phyloP scores from a whole-genome alignment of 345 rosid species.

The Arabidopsis thaliana region DNA sequence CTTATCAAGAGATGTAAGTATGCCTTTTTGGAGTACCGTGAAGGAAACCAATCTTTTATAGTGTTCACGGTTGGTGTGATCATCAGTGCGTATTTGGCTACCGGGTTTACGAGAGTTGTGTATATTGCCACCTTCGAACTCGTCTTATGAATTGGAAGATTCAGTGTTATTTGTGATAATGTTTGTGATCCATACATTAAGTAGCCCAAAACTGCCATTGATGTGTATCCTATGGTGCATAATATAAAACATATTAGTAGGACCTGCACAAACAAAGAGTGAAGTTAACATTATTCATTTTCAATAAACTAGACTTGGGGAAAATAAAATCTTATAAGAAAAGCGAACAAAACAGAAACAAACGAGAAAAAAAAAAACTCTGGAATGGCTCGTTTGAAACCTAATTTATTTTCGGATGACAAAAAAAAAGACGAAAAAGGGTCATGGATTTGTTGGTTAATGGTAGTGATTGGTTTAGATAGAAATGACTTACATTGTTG shows the following conservation, averaged over 20 bases:
- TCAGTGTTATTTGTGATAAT: constrained; percentile 50
- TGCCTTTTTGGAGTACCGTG: constrained; percentile 35
- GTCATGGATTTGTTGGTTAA: background rate
- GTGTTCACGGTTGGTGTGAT: constrained; percentile 48
- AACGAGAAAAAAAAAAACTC: no score
- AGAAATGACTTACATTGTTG: constrained; percentile 43
- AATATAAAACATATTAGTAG: constrained; percentile 47
- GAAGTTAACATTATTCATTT: background rate
- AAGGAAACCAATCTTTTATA: constrained; percentile 43
- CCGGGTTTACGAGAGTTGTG: constrained; percentile 47
- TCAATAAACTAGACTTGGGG: background rate
- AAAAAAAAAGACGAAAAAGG: background rate
- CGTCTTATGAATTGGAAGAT: constrained; percentile 43
- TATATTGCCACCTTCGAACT: constrained; percentile 60
- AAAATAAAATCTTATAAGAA: background rate
- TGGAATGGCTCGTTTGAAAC: no score
- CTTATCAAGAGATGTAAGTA: constrained; percentile 43
- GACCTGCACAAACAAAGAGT: constrained; percentile 42
- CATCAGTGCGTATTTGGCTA: constrained; percentile 54
- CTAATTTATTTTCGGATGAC: no score
- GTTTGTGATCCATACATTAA: constrained; percentile 49
- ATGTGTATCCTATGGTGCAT: constrained; percentile 46
- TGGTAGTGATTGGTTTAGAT: background rate
- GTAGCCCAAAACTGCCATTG: constrained; percentile 56
- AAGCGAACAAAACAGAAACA: background rate